These are phyloP conservation scores for Colletotrichum sojae DNA, from an alignment of 2,329 filamentous ascomycete species.

Conservation along the genomic window DNA sequence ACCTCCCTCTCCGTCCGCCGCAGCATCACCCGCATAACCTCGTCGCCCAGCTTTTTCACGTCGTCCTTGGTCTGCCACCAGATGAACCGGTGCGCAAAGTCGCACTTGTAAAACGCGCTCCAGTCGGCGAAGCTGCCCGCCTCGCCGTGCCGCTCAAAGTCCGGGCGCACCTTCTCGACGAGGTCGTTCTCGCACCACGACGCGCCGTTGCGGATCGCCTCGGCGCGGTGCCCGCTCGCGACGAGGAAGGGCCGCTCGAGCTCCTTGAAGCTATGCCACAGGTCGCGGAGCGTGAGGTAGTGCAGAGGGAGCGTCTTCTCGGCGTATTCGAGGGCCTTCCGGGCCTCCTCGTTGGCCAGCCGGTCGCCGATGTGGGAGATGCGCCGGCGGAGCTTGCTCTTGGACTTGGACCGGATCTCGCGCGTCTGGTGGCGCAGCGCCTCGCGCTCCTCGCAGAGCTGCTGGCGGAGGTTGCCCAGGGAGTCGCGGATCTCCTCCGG, in stretches of 20 bases:
- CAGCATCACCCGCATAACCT: slow-evolving; percentile 36
- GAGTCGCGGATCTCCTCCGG: slow-evolving; percentile 30
- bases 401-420: slow-evolving; percentile 29
- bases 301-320: slow-evolving; percentile 33
- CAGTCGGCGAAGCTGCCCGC: slow-evolving; percentile 35
- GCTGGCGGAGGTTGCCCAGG: slow-evolving; percentile 34
- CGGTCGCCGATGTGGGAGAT: slow-evolving; percentile 4
- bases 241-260: slow-evolving; percentile 35
- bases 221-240: slow-evolving; percentile 34
- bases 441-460: slow-evolving; percentile 35
- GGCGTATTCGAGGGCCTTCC: slow-evolving; percentile 21
- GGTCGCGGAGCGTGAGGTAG: slow-evolving; percentile 36
- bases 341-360: slow-evolving; percentile 21
- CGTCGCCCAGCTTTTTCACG: slow-evolving; percentile 31
- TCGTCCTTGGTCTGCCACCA: slow-evolving; percentile 39
- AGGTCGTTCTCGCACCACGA: slow-evolving; percentile 35
- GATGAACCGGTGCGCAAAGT: slow-evolving; percentile 37
- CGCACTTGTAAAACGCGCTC: slow-evolving; percentile 36
- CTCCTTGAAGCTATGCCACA: slow-evolving; percentile 37
- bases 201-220: slow-evolving; percentile 34
- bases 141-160: slow-evolving; percentile 36
- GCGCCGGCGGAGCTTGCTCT: slow-evolving; percentile 13
- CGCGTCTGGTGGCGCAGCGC: slow-evolving; percentile 32
- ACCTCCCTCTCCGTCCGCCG: slow-evolving; percentile 38
- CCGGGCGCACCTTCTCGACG: slow-evolving; percentile 31